A percentile compares a stretch with the other conserved stretches of the same genome.
These are phyloP conservation scores for Drosera spatulata DNA, from an alignment of 179 eudicot genomes.

Conservation along the genomic window DNA sequence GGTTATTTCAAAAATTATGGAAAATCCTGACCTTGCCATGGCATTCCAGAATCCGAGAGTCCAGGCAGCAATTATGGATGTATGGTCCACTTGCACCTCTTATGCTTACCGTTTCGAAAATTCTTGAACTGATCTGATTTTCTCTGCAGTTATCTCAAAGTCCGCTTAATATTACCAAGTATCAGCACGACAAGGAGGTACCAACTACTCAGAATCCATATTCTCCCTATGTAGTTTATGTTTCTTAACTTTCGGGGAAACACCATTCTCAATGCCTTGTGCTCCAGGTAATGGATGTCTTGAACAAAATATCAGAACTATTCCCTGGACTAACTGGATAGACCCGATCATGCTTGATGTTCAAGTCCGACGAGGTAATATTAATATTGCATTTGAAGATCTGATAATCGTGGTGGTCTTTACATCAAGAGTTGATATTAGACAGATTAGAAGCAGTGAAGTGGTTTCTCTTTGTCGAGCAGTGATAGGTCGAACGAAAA, in stretches of 20 bases:
- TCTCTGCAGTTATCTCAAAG: slow-evolving; percentile 78
- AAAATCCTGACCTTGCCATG: slow-evolving; percentile 89
- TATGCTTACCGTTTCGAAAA: neutral
- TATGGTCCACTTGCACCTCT: slow-evolving; percentile 18
- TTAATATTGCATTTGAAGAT: too few relatives aligned
- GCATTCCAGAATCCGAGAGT: slow-evolving; percentile 95
- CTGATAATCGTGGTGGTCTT: too few relatives aligned
- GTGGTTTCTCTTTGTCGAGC: too few relatives aligned
- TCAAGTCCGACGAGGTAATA: too few relatives aligned
- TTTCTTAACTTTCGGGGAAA: too few relatives aligned
- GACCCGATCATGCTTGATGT: slow-evolving; percentile 10
- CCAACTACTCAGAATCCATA: neutral
- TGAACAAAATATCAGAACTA: slow-evolving; percentile 60
- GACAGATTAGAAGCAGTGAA: too few relatives aligned
- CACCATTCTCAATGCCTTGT: neutral
- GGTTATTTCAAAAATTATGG: slow-evolving; percentile 84
- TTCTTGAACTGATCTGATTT: slow-evolving; percentile 6
- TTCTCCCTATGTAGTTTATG: neutral
- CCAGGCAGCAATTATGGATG: slow-evolving; percentile 95
- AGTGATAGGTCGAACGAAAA: too few relatives aligned
- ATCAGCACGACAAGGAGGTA: slow-evolving; percentile 97
- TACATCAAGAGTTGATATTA: too few relatives aligned
- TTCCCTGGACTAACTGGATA: slow-evolving; percentile 52
- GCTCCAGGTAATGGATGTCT: slow-evolving; percentile 69
- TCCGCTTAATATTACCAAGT: slow-evolving; percentile 74